These are phyloP conservation scores for Angomonas deanei DNA, from an alignment of 208 protist species.

Conservation along the genomic window DNA sequence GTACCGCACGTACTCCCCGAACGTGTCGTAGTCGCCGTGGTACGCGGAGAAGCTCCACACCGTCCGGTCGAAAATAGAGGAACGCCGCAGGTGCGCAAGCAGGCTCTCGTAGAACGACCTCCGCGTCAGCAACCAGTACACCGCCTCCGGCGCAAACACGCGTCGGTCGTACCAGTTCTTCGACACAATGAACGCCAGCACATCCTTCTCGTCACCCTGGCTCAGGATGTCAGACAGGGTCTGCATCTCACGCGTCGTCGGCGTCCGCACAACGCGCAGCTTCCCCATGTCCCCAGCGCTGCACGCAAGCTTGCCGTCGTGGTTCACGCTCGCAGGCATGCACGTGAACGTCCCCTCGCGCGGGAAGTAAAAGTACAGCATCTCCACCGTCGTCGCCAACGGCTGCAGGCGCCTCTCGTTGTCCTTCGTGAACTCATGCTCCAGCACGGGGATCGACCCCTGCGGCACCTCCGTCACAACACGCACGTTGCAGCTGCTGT, in stretches of 20 bases:
- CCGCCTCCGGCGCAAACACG: neutral
- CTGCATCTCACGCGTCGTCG: constrained; percentile 1
- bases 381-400: constrained; percentile 3
- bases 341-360: constrained; percentile 6
- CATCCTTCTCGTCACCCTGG: constrained; percentile 4
- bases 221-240: constrained; percentile 10
- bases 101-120: constrained; percentile 5
- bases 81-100: constrained; percentile 3
- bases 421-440: constrained; percentile 7
- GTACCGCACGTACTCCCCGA: constrained; percentile 3
- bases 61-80: neutral
- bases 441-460: constrained; percentile 4
- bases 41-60: constrained; percentile 15
- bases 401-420: neutral
- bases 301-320: constrained; percentile 6
- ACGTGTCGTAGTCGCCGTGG: constrained; percentile 8
- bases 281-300: neutral
- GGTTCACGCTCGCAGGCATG: constrained; percentile 14
- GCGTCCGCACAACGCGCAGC: constrained; percentile 3
- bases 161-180: constrained; percentile 9
- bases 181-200: constrained; percentile 9
- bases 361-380: constrained; percentile 16
- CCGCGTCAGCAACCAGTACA: constrained; percentile 14
- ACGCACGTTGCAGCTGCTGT: constrained; percentile 2
- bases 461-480: constrained; percentile 14